A percentile compares a stretch with the other conserved stretches of the same genome.
Evolutionary conservation across 805 yeast species (phyloP).

Genomic region (Starmerella geochares): DNA sequence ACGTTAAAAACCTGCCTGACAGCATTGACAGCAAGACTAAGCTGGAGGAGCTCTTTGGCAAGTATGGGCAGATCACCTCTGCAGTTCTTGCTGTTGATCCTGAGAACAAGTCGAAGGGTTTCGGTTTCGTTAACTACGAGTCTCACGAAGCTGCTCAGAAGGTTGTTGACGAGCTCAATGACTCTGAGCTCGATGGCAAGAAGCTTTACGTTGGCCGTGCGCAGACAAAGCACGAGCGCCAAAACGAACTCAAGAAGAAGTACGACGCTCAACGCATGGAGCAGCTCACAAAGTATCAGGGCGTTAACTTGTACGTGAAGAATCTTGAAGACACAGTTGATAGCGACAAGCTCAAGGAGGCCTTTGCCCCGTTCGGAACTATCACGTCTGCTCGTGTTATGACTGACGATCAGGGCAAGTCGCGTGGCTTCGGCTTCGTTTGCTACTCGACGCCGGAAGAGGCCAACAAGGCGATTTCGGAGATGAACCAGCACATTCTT

Average conservation of each 20-base stretch:
- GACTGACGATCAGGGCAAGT: slow-evolving; percentile 88
- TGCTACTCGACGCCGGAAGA: slow-evolving; percentile 97
- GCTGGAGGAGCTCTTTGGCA: slow-evolving; percentile 59
- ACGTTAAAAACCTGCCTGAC: slow-evolving; percentile 76
- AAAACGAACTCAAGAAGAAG: slow-evolving; percentile 89
- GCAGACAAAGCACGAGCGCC: slow-evolving; percentile 96
- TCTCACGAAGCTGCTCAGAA: slow-evolving; percentile 75
- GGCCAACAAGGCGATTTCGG: slow-evolving; percentile 96
- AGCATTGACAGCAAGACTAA: slow-evolving; percentile 42
- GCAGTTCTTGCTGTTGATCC: slow-evolving; percentile 66
- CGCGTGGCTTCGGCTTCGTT: slow-evolving; percentile 97
- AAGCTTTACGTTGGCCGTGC: slow-evolving; percentile 94
- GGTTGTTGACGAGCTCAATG: slow-evolving; percentile 89
- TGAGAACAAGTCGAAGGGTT: slow-evolving; percentile 87
- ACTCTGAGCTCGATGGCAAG: slow-evolving; percentile 67
- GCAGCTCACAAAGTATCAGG: slow-evolving; percentile 88
- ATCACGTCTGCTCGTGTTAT: slow-evolving; percentile 94
- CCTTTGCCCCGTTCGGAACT: slow-evolving; percentile 84
- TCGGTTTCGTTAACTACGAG: slow-evolving; percentile 90
- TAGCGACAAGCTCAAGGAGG: slow-evolving; percentile 84
- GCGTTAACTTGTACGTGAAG: slow-evolving; percentile 92
- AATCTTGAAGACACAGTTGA: slow-evolving; percentile 89
- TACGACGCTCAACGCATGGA: slow-evolving; percentile 87
- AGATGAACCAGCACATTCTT: slow-evolving; percentile 95
- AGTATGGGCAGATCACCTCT: slow-evolving; percentile 75